Base-by-base conservation (phyloP, 805 yeast genomes). In the Nakazawaea ishiwadae region DNA sequence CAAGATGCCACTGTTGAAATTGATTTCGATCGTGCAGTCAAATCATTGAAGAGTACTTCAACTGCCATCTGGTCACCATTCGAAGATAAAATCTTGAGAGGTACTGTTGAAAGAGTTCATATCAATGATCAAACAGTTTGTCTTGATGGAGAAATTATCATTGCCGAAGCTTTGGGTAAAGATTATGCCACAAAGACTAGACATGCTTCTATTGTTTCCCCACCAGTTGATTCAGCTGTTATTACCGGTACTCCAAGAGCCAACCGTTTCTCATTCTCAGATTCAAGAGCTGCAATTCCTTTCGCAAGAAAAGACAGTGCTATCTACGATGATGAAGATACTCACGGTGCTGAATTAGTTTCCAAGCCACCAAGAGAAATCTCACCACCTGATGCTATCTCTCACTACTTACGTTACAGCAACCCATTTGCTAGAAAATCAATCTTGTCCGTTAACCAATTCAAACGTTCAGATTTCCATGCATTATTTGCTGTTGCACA, bases 401-500 rank as follows among this genome's bases (percentile, higher is more conserved):
- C 79, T 50, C 77, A 81, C 46, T 77, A 79, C 64, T 80, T 93
- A 59, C 81, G 95, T 60, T 66, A 74, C 52, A 80, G 85, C 69
- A 91, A 91, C 65, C 89, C 96, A 51, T 93, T 91, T 77, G 73
- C 89, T 63, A 79, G 96, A 59, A 84, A 81, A 63, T 84, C 90
- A 41, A 81, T 93, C 43, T 69, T 88, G 54, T 87, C 96, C 26
- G 98, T 95, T 40, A 81, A 81, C 58, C 91, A 89, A 59, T 80
- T 91, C 60, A 73, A 77, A 49, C 83, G 98, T 66, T 74, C 89
- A 46, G 96, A 91, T 60, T 73, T 95, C 65, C 99, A 91, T 62
- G 78, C 89, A 21, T 73, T 93, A 60, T 93, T 93, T 70, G 84
- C 96, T 19, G 95, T 93, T 55, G 99, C 99, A 31, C 96, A 91